Evolutionary conservation across 192 early-diverging fungal species (phyloP).

Genomic region (Chytriomyces confervae): DNA sequence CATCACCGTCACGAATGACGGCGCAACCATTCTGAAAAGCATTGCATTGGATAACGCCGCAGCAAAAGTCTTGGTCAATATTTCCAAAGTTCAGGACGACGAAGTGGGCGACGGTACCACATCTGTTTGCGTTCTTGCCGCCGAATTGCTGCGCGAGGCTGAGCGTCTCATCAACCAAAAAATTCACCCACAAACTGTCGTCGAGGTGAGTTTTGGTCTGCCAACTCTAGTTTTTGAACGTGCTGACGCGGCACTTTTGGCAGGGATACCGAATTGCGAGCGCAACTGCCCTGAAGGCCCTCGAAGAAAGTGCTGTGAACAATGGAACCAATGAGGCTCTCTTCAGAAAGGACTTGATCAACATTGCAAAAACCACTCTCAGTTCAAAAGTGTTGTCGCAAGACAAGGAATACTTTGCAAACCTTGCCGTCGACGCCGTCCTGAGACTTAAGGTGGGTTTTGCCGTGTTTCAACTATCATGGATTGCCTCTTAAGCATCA

Average conservation of each 20-base stretch:
- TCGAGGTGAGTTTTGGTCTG: slow-evolving; percentile 38
- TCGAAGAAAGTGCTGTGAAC: slow-evolving; percentile 82
- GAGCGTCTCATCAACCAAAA: slow-evolving; percentile 91
- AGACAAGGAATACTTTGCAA: slow-evolving; percentile 96
- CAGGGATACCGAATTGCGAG: slow-evolving; percentile 91
- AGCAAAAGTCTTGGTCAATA: slow-evolving; percentile 91
- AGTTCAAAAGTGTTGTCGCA: slow-evolving; percentile 95
- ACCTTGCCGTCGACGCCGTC: slow-evolving; percentile 96
- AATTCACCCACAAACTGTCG: slow-evolving; percentile 97
- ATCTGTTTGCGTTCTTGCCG: slow-evolving; percentile 95
- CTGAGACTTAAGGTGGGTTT: slow-evolving; percentile 78
- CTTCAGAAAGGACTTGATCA: slow-evolving; percentile 90
- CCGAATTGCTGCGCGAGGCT: slow-evolving; percentile 93
- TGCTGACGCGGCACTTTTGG: slow-evolving; percentile 29
- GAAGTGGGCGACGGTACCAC: slow-evolving; percentile 99
- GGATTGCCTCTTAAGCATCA: slow-evolving; percentile 7
- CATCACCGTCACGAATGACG: slow-evolving; percentile 97
- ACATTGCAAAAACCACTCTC: slow-evolving; percentile 97
- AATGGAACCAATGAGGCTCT: slow-evolving; percentile 71
- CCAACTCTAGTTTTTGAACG: not conserved
- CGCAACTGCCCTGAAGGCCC: slow-evolving; percentile 78
- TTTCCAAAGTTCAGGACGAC: slow-evolving; percentile 98
- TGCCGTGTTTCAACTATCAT: not conserved
- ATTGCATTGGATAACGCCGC: slow-evolving; percentile 98
- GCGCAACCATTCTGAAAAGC: slow-evolving; percentile 98